Conservation (phyloP, 257 asterid genomes). For the Gentiana macrophylla region DNA sequence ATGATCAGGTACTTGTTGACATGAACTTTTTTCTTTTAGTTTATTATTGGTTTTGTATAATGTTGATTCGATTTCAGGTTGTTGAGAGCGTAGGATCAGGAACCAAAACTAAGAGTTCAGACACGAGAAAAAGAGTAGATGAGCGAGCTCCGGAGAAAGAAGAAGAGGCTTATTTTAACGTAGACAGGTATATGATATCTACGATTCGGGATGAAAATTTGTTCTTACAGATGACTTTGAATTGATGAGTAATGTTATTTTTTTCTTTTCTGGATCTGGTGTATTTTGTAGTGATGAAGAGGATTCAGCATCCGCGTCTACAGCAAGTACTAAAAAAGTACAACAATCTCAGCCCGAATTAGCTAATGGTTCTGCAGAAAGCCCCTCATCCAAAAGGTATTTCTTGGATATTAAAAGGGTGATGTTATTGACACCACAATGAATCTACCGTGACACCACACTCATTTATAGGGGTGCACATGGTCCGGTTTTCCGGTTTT, state of each 20-base stretch:
- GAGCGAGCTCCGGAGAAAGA: constrained; percentile 95
- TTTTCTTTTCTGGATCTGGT: constrained; percentile 5
- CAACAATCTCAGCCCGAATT: constrained; percentile 32
- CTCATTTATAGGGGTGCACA: no score
- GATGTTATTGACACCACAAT: no score
- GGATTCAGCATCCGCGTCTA: constrained; percentile 73
- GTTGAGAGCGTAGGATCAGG: constrained; percentile 50
- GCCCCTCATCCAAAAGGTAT: constrained; percentile 46
- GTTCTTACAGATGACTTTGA: no score
- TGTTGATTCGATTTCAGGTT: constrained; percentile 29
- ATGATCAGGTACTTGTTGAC: constrained; percentile 65
- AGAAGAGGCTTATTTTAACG: constrained; percentile 92
- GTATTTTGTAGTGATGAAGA: constrained; percentile 66
- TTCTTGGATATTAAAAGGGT: background rate
- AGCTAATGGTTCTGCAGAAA: constrained; percentile 53
- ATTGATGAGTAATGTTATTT: background rate
- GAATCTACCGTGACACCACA: no score
- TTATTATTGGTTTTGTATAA: constrained; percentile 10
- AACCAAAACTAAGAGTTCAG: constrained; percentile 37
- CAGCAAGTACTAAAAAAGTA: constrained; percentile 28
- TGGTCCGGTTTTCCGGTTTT: no score
- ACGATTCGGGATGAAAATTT: background rate
- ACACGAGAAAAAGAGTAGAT: constrained; percentile 70
- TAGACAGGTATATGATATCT: constrained; percentile 54
- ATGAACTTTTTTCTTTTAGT: background rate